These are phyloP conservation scores for Abelmoschus esculentus DNA, from an alignment of 345 rosid genomes.

Conservation along the genomic window DNA sequence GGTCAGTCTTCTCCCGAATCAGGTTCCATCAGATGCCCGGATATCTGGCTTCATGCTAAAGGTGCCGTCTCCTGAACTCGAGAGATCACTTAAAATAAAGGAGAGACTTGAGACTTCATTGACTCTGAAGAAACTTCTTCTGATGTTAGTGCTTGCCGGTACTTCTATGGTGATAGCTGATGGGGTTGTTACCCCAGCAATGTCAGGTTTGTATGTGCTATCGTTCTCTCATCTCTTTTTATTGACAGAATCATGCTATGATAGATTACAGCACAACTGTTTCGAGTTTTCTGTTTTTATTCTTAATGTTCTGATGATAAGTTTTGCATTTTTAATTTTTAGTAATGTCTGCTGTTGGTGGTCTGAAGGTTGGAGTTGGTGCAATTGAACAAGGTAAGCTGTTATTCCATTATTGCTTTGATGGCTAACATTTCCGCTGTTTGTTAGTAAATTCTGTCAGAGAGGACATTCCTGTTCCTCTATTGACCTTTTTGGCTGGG, in stretches of 20 bases:
- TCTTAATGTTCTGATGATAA: neutral
- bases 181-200: conserved; percentile 95
- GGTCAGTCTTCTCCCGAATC: conserved; percentile 95
- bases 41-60: conserved; percentile 93
- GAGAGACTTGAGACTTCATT: conserved; percentile 87
- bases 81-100: conserved; percentile 92
- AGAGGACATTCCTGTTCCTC: neutral
- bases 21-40: conserved; percentile 90
- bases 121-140: conserved; percentile 68
- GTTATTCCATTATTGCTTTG: neutral
- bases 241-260: neutral
- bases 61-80: conserved; percentile 96
- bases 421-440: neutral
- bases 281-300: neutral
- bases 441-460: neutral
- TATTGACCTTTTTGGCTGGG: neutral
- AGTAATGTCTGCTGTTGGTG: conserved; percentile 96
- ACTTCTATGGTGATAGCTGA: conserved; percentile 98
- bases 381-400: conserved; percentile 66
- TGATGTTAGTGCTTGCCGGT: conserved; percentile 87
- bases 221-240: neutral
- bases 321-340: conserved; percentile 11
- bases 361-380: conserved; percentile 76
- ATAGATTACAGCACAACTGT: neutral
- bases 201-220: conserved; percentile 73